Percentiles rank a stretch among this genome's conserved stretches.
Conservation (phyloP, 768 basidiomycete species). For the Russula earlei region DNA sequence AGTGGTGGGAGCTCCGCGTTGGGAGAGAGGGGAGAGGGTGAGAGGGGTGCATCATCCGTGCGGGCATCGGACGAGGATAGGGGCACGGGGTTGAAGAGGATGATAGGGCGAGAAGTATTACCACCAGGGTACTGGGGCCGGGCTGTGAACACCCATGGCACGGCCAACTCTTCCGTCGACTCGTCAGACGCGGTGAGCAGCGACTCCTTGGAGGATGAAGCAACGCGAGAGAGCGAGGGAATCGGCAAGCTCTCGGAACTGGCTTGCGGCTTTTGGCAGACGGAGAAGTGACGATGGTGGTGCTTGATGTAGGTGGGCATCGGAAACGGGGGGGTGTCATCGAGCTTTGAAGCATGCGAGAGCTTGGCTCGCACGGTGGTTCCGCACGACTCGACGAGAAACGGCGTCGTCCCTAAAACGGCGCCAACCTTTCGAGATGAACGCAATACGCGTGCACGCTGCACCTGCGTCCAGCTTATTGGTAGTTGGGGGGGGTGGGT, state of each 20-base stretch:
- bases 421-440: conserved; percentile 19
- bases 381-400: conserved; percentile 15
- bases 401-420: conserved; percentile 18
- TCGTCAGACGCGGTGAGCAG: conserved; percentile 21
- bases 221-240: conserved; percentile 2
- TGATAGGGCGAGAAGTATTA: conserved; percentile 26
- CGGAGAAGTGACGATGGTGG: conserved; percentile 8
- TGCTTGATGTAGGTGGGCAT: neutral
- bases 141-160: conserved; percentile 16
- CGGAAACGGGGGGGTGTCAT: neutral
- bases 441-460: conserved; percentile 18
- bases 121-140: conserved; percentile 10
- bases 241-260: neutral
- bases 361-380: neutral
- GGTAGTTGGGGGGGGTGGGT: conserved; percentile 6
- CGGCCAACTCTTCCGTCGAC: conserved; percentile 20
- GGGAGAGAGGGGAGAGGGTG: conserved; percentile 23
- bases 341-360: neutral
- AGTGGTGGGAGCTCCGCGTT: neutral
- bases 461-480: conserved; percentile 15
- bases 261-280: neutral
- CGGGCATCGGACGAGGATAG: conserved; percentile 24
- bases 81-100: conserved; percentile 27
- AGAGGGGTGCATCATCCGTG: conserved; percentile 31
- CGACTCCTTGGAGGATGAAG: conserved; percentile 22